phyloP scores from a whole-genome alignment of 176 grass and related monocot species.

The Elaeis guineensis region DNA sequence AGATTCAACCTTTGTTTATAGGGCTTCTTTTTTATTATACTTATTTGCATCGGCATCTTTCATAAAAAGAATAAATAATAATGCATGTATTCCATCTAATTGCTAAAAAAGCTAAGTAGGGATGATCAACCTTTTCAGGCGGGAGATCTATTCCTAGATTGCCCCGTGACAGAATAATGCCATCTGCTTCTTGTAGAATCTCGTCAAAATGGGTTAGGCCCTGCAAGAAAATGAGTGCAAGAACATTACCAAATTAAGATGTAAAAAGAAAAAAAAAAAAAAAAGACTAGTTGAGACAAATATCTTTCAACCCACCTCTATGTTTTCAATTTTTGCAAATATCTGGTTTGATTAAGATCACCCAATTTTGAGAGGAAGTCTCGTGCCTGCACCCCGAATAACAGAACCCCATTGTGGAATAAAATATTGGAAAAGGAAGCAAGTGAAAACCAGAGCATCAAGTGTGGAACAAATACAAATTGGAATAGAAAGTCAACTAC shows the following conservation, averaged over 20 bases:
- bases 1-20: too few relatives aligned
- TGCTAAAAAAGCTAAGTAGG: too few relatives aligned
- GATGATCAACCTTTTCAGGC: conserved; percentile 67
- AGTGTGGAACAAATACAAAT: too few relatives aligned
- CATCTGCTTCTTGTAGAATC: conserved; percentile 10
- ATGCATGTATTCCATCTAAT: too few relatives aligned
- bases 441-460: background rate
- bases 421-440: conserved; percentile 2
- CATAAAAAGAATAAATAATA: too few relatives aligned
- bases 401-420: background rate
- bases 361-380: conserved; percentile 80
- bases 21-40: too few relatives aligned
- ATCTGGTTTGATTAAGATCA: conserved; percentile 91
- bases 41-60: too few relatives aligned
- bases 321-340: conserved; percentile 98
- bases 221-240: too few relatives aligned
- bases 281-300: background rate
- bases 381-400: conserved; percentile 41
- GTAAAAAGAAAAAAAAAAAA: background rate
- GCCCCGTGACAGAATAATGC: conserved; percentile 11
- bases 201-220: background rate
- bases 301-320: conserved; percentile 52
- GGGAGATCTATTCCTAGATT: conserved; percentile 56
- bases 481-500: background rate
- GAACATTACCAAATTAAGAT: too few relatives aligned